Percentiles rank a stretch among this genome's conserved stretches.
These are phyloP conservation scores for Fusarium pseudograminearum DNA, from an alignment of 2,329 filamentous ascomycete species.

Conservation along the genomic window DNA sequence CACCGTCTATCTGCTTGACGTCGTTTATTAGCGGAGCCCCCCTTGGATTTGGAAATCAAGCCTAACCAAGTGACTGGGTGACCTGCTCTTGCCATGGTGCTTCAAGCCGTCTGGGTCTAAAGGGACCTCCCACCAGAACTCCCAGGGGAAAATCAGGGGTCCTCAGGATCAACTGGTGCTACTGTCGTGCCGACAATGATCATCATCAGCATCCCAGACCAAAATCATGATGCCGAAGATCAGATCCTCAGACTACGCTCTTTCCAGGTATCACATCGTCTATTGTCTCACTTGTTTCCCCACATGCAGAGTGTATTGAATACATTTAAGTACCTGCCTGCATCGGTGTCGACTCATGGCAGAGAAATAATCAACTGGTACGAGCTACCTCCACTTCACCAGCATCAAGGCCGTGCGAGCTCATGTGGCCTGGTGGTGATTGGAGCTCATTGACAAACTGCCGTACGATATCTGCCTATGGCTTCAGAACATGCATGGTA, in stretches of 20 bases:
- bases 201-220: conserved; percentile 16
- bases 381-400: conserved; percentile 31
- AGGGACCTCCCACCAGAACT: conserved; percentile 16
- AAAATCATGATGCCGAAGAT: conserved; percentile 18
- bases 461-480: conserved; percentile 9
- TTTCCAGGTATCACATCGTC: conserved; percentile 5
- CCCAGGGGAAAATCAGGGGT: conserved; percentile 37
- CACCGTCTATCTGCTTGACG: conserved; percentile 27
- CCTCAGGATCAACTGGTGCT: conserved; percentile 33
- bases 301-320: conserved; percentile 16
- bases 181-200: conserved; percentile 28
- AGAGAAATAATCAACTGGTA: conserved; percentile 25
- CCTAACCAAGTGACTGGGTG: conserved; percentile 14
- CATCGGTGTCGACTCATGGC: conserved; percentile 21
- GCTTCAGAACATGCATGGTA: conserved; percentile 17
- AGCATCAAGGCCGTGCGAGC: conserved; percentile 31
- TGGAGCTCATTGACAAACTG: conserved; percentile 23
- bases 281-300: conserved; percentile 31
- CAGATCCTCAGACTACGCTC: not conserved
- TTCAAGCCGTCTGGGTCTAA: conserved; percentile 15
- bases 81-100: conserved; percentile 2
- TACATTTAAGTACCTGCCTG: conserved; percentile 19
- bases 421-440: conserved; percentile 27
- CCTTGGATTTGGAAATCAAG: conserved; percentile 2
- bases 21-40: conserved; percentile 33